Conservation (phyloP, 495 filamentous ascomycete genomes). For the Neurospora africana region DNA sequence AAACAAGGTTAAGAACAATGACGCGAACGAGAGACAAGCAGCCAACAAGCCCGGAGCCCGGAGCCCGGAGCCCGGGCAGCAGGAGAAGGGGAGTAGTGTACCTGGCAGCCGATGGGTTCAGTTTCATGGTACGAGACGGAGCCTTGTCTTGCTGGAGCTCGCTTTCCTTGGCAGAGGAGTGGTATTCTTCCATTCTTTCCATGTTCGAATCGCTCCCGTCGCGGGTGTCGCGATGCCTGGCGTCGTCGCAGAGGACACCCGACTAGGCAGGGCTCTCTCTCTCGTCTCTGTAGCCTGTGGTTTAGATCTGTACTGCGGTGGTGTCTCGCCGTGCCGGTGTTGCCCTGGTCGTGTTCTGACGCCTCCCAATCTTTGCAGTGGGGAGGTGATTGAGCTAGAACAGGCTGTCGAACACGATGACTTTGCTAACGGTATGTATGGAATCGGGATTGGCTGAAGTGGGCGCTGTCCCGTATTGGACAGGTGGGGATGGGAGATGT, state of each 20-base stretch:
- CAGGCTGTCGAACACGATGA: background rate
- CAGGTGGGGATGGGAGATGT: background rate
- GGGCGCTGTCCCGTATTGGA: background rate
- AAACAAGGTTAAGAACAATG: background rate
- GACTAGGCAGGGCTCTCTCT: background rate
- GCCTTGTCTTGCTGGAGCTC: background rate
- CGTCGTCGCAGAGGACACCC: background rate
- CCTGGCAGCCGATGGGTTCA: background rate
- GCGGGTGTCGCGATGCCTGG: background rate
- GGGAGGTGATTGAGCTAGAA: background rate
- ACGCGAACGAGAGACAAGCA: background rate
- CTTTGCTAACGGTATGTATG: background rate
- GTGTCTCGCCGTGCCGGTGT: background rate
- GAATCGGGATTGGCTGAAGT: background rate
- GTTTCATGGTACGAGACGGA: background rate
- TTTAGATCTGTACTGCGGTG: background rate
- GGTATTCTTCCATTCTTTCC: background rate
- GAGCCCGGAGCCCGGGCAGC: background rate
- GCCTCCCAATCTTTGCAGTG: background rate
- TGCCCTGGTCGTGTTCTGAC: background rate
- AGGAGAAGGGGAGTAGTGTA: background rate
- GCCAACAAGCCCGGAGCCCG: background rate
- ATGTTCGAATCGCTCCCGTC: background rate
- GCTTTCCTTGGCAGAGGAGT: background rate
- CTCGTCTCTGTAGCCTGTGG: background rate